Base-by-base conservation (phyloP, 2,329 filamentous ascomycete species). In the Huntiella omanensis region DNA sequence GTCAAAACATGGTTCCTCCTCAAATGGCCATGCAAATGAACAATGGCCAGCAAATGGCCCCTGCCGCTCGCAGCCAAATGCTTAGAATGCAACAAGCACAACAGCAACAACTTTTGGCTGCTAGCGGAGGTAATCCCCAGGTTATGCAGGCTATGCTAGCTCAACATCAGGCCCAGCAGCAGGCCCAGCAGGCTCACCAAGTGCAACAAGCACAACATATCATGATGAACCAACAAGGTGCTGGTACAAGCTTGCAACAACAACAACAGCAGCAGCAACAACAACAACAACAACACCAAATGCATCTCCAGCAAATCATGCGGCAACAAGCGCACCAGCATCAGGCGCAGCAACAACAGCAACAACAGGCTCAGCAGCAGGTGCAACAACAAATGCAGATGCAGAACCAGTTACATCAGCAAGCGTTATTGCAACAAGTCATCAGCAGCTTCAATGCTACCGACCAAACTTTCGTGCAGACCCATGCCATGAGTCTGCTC, bases 281-380 rank as follows among this genome's bases (percentile, higher is more conserved):
- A 38, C 41, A 48, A 6, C 40, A 40, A 22, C 49, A 51, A 8
- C 45, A 56, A 34, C 52, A 53, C 12, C 55, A 55, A 33, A 49
- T 54, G 6, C 53, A 54, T n/a, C 53, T 55, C 16, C 55, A 56
- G 43, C 55, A 56, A 15, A 50, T 53, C 10, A 48, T 44, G 2
- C 55, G 53, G 35, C 51, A 56, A 17, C 51, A 55, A 41, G 53
- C 56, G 39, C 62, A 65, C 11, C 62, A 65, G 47, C 54, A 58
- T 34, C 60, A 58, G 33, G 55, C 62, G 43, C 56, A 58, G 22
- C 56, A 62, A 40, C 55, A 57, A 46, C 52, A 58, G 51, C 56
- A 60, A 50, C 53, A 60, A 42, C 53, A 59, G 50, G 55, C 58
- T 43, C 57, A 60, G 47, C 57, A 57, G 41, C 45, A 42, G 13